These are phyloP conservation scores for Endothia cerciana DNA, from an alignment of 2,329 filamentous ascomycete species.

Conservation along the genomic window DNA sequence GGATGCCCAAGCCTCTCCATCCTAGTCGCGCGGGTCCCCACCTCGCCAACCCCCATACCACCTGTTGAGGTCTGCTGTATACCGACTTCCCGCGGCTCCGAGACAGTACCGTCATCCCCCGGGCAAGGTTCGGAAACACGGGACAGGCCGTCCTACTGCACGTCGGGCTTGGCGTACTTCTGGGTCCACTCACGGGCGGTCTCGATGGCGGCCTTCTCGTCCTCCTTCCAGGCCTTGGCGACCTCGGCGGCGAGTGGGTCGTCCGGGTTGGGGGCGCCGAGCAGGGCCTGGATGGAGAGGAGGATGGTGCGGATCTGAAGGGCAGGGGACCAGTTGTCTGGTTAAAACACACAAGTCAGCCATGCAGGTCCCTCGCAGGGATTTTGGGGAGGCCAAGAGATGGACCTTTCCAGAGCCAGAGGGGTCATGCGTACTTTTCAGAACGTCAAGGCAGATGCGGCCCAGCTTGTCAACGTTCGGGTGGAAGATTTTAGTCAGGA, in stretches of 20 bases:
- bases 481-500: slow-evolving; percentile 98
- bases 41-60: neutral
- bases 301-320: slow-evolving; percentile 97
- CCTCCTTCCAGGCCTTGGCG: slow-evolving; percentile 96
- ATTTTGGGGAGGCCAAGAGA: no score
- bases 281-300: slow-evolving; percentile 95
- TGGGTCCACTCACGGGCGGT: slow-evolving; percentile 92
- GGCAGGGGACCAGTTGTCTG: slow-evolving; percentile 98
- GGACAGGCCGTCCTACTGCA: slow-evolving; percentile 21
- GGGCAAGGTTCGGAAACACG: neutral
- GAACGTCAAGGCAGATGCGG: slow-evolving; percentile 93
- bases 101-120: neutral
- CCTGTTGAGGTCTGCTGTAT: neutral
- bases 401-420: slow-evolving; percentile 9
- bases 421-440: slow-evolving; percentile 77
- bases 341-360: slow-evolving; percentile 27
- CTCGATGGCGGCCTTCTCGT: slow-evolving; percentile 88
- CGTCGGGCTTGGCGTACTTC: slow-evolving; percentile 64
- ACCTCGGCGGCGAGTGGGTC: slow-evolving; percentile 98
- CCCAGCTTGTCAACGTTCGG: slow-evolving; percentile 98
- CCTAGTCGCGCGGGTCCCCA: no score
- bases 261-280: slow-evolving; percentile 95
- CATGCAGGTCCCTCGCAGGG: neutral
- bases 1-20: neutral
- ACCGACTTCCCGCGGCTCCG: neutral